These are phyloP conservation scores for Macrocystidia cucumis DNA, from an alignment of 1,284 basidiomycete species.

Conservation along the genomic window DNA sequence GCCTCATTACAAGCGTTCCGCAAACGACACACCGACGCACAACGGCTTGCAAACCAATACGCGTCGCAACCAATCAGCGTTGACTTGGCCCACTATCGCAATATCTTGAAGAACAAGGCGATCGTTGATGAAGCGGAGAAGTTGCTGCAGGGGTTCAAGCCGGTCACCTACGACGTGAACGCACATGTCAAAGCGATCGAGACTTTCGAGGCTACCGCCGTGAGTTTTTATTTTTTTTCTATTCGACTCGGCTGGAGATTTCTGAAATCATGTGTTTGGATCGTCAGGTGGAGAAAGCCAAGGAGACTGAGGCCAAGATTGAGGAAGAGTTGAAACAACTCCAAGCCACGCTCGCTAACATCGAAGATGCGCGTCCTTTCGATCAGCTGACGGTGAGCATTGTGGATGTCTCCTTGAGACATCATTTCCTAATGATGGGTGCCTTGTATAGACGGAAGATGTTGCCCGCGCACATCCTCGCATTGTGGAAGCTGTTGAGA, in stretches of 20 bases:
- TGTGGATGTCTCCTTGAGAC: not conserved
- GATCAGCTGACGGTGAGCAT: constrained; percentile 88
- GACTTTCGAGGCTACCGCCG: constrained; percentile 95
- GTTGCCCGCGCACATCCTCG: constrained; percentile 92
- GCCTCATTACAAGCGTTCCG: constrained; percentile 91
- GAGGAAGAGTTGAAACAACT: constrained; percentile 90
- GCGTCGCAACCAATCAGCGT: constrained; percentile 72
- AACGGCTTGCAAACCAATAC: constrained; percentile 68
- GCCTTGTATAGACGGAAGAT: constrained; percentile 66
- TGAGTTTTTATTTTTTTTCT: constrained; percentile 41
- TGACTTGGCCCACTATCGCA: constrained; percentile 90
- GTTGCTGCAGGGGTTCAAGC: constrained; percentile 86
- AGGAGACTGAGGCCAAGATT: constrained; percentile 89
- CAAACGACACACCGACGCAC: constrained; percentile 88
- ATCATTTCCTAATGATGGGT: constrained; percentile 2
- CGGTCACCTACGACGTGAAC: constrained; percentile 91
- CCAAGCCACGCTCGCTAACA: constrained; percentile 93
- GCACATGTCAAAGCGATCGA: constrained; percentile 95
- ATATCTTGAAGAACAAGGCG: constrained; percentile 87
- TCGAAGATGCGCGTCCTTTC: constrained; percentile 95
- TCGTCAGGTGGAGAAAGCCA: constrained; percentile 83
- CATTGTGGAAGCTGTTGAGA: constrained; percentile 89
- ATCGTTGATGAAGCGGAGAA: constrained; percentile 94
- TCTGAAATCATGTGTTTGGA: constrained; percentile 5
- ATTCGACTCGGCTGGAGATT: constrained; percentile 3